Percentiles rank a stretch among this genome's conserved stretches.
Conservation (phyloP, 2,329 filamentous ascomycete species). For the Aspergillus versicolor region DNA sequence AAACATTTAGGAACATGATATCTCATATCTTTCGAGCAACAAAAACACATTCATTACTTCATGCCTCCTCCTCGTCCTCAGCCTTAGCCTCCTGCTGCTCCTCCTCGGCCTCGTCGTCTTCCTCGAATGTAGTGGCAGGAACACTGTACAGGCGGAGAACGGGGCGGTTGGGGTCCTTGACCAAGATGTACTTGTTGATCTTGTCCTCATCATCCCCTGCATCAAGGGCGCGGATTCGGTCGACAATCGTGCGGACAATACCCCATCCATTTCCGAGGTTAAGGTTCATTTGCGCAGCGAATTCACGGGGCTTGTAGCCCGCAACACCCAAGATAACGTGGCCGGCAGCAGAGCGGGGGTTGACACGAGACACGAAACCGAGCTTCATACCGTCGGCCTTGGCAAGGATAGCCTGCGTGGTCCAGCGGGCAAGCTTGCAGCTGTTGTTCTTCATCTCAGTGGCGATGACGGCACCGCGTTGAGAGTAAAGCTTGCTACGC, state of each 20-base stretch:
- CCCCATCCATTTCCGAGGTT: slow-evolving; percentile 97
- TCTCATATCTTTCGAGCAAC: slow-evolving; percentile 18
- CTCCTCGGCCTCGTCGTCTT: slow-evolving; percentile 68
- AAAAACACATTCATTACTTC: slow-evolving; percentile 7
- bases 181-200: slow-evolving; percentile 53
- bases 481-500: slow-evolving; percentile 89
- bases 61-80: slow-evolving; percentile 50
- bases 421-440: slow-evolving; percentile 98
- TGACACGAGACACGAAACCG: slow-evolving; percentile 92
- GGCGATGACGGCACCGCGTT: slow-evolving; percentile 94
- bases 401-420: slow-evolving; percentile 91
- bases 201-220: slow-evolving; percentile 43
- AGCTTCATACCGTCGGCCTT: slow-evolving; percentile 99
- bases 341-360: slow-evolving; percentile 87
- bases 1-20: slow-evolving; percentile 11
- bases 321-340: slow-evolving; percentile 95
- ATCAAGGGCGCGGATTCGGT: slow-evolving; percentile 60
- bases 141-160: slow-evolving; percentile 92
- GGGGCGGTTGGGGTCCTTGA: slow-evolving; percentile 94
- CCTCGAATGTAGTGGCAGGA: slow-evolving; percentile 82
- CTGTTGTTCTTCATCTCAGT: slow-evolving; percentile 99
- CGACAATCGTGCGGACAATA: slow-evolving; percentile 95
- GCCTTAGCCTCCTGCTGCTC: slow-evolving; percentile 56
- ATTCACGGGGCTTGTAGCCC: slow-evolving; percentile 97
- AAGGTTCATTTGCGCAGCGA: slow-evolving; percentile 96